Base-by-base conservation (phyloP, 2,329 filamentous ascomycete species). In the Fusarium pseudograminearum region DNA sequence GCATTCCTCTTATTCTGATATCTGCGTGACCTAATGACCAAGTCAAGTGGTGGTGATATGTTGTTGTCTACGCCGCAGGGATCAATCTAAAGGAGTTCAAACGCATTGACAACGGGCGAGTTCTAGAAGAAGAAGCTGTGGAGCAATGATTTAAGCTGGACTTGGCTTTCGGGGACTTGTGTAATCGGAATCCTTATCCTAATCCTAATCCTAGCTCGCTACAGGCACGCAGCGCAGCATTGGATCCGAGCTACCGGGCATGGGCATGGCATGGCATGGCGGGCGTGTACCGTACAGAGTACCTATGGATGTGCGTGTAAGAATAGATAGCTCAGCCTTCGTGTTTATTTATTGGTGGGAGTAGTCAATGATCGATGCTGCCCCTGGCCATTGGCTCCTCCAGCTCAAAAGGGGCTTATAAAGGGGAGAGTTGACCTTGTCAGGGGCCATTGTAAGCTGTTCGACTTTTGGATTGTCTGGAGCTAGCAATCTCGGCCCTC, bases 391-490 rank as follows among this genome's bases (percentile, higher is more conserved):
- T 56, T 55, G 47, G 42, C 38, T 65, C 46, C 53, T 36, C 9
- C 33, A 31, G 47, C 30, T 47, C 18, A 47, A 66, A 66, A 66
- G 63, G 63, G 63, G 63, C 55, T 61, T 55, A 40, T 38, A 66
- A 65, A 67, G 57, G 62, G 55, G 36, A 48, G 42, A 67, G 41
- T 36, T 26, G 55, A 50, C 61, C 65, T 45, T 57, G 69, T 57
- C 52, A 52, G 54, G 57, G 54, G 48, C 31, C 33, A 20, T 38
- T 45, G 46, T 59, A 26, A 60, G 34, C 51, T 47, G 22, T 40
- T 62, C 61, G 67, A 61, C 64, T 70, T 65, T 67, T 58, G 60
- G 63, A 73, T 73, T 71, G 62, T 73, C 54, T 57, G 65, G 68
- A 61, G 52, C 51, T 42, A 62, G 70, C 61, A 74, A 74, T 74